These are phyloP conservation scores for Trichoderma endophyticum DNA, from an alignment of 2,329 filamentous ascomycete genomes.

Conservation along the genomic window DNA sequence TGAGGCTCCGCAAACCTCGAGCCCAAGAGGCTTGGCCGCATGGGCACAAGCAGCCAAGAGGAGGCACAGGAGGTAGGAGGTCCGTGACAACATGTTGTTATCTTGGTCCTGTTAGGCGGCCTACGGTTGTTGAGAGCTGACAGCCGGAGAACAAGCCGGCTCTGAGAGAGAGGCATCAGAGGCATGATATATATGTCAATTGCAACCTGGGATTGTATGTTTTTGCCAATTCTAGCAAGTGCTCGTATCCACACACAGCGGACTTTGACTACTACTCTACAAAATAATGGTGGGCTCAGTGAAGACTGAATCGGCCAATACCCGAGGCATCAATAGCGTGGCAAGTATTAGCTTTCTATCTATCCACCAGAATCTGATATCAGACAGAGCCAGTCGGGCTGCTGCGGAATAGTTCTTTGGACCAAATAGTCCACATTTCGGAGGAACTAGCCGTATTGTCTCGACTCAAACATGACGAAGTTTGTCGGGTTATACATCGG, in stretches of 20 bases:
- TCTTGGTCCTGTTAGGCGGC: not conserved
- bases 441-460: not conserved
- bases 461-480: not conserved
- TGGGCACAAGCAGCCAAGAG: slow-evolving; percentile 13
- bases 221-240: not conserved
- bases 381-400: not conserved
- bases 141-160: not conserved
- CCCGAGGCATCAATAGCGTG: not conserved
- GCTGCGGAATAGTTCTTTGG: not conserved
- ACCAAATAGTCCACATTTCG: slow-evolving; percentile 6
- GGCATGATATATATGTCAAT: not conserved
- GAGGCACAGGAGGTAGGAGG: slow-evolving; percentile 11
- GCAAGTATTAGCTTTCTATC: not conserved
- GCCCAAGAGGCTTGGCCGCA: slow-evolving; percentile 23
- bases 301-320: not conserved
- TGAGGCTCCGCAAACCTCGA: slow-evolving; percentile 22
- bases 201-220: not conserved
- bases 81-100: slow-evolving; percentile 11
- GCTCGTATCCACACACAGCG: not conserved
- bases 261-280: not conserved
- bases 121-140: not conserved
- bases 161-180: not conserved
- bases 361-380: slow-evolving; percentile 3
- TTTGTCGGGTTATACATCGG: not conserved
- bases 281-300: not conserved